Percentiles rank a stretch among this genome's conserved stretches.
These are phyloP conservation scores for Diaporthe humulicola DNA, from an alignment of 2,329 filamentous ascomycete species.

Conservation along the genomic window DNA sequence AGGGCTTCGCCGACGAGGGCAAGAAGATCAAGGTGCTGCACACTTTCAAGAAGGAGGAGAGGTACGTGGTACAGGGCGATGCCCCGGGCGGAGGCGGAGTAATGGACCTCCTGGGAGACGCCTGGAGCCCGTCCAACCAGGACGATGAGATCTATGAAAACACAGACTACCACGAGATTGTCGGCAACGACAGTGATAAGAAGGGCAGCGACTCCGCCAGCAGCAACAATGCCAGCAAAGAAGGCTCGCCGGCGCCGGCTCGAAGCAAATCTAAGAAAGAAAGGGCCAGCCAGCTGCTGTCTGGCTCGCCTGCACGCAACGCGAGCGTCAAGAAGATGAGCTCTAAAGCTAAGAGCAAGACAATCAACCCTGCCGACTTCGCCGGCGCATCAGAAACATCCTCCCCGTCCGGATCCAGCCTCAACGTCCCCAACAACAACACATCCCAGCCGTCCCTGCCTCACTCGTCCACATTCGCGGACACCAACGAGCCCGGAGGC, in stretches of 20 bases:
- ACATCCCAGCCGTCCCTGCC: constrained; percentile 34
- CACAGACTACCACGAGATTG: constrained; percentile 42
- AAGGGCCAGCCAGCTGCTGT: constrained; percentile 39
- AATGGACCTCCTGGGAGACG: constrained; percentile 65
- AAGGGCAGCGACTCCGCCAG: constrained; percentile 33
- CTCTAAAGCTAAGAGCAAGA: constrained; percentile 46
- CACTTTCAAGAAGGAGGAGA: constrained; percentile 80
- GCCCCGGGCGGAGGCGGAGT: constrained; percentile 63
- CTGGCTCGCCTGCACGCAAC: constrained; percentile 17
- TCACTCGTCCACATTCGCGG: constrained; percentile 42
- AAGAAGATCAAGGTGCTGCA: constrained; percentile 88
- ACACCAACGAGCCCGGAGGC: constrained; percentile 68
- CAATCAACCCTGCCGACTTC: constrained; percentile 45
- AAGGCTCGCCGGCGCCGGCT: constrained; percentile 44
- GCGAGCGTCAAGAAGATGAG: constrained; percentile 38
- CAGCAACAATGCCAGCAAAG: constrained; percentile 42
- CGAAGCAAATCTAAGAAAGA: constrained; percentile 42
- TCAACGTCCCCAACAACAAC: constrained; percentile 33
- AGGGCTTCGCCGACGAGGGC: constrained; percentile 90
- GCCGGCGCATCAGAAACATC: constrained; percentile 27
- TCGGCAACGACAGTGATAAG: constrained; percentile 9
- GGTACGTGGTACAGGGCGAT: constrained; percentile 74
- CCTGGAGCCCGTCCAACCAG: constrained; percentile 44
- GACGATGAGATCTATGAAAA: constrained; percentile 53
- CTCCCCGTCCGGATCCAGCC: constrained; percentile 36